Base-by-base conservation (phyloP, 2,329 filamentous ascomycete genomes). In the Pleomassaria siparia region DNA sequence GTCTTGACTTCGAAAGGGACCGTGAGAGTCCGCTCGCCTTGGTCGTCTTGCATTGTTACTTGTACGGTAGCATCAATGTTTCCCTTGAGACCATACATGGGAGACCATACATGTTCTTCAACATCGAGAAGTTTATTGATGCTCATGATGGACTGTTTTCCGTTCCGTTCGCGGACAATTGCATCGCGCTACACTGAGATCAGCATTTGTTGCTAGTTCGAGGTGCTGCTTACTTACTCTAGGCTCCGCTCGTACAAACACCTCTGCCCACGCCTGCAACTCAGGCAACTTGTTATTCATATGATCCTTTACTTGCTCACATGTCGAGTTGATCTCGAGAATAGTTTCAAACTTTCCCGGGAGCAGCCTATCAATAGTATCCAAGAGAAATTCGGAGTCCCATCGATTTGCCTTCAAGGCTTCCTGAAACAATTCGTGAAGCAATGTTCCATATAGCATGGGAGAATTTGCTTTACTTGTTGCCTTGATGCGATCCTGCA, bases 31-130 rank as follows among this genome's bases (percentile, higher is more conserved):
- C 83, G 83, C 39, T 76, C 72, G 24, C 81, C 78, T n/a, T 80
- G 75, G 21, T 84, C 82, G 47, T 95, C 87, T 46, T 82, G 77
- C 77, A 96, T 88, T 0, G 82, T 83, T 13, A 94, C 87, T 73
- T 99, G 89, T 1, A 99, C 88, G 0, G 94, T 97, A 22, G 94
- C 94, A 72, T 99, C 94, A 50, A 99, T 94, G 60, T 97, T 99
- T 24, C 94, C 94, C 70, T 99, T 99, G 13, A 99, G 77, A 0
- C 94, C 94, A 66, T 95, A 99, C 83, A 91, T 92, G 0, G 94
- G 94, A 6, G 92, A 97, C 94, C 94, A 99, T 22, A 99, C 85
- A 65, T 97, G 94, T 70, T 99, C 94, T 68, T 99, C 94, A 9
- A 99, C 89, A 65, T 97, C 94, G 12, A 99, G 85, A 22, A 99